Conservation (phyloP, 306 rosid genomes). For the Ochetophila trinervis region DNA sequence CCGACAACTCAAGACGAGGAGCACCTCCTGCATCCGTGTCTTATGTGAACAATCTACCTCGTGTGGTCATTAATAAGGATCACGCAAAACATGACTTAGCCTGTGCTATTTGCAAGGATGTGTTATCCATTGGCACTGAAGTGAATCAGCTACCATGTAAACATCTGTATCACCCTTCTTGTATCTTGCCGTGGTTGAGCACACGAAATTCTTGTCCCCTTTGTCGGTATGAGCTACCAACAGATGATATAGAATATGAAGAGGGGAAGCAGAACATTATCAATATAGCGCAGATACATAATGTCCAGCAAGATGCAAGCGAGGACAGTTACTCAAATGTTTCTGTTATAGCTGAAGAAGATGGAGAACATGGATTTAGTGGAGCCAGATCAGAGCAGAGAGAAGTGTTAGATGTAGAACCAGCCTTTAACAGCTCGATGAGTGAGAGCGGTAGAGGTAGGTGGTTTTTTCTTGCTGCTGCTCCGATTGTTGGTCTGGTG, state of each 20-base stretch:
- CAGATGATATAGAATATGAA: conserved; percentile 86
- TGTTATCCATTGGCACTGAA: conserved; percentile 48
- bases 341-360: conserved; percentile 41
- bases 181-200: conserved; percentile 92
- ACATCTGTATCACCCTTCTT: conserved; percentile 77
- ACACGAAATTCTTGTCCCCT: conserved; percentile 91
- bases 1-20: conserved; percentile 76
- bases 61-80: conserved; percentile 50
- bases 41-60: conserved; percentile 56
- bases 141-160: conserved; percentile 81
- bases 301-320: conserved; percentile 31
- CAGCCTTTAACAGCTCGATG: conserved; percentile 34
- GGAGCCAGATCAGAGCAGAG: conserved; percentile 31
- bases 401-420: conserved; percentile 15
- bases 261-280: conserved; percentile 51
- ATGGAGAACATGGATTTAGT: conserved; percentile 33
- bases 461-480: conserved; percentile 82
- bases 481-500: conserved; percentile 80
- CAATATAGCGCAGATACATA: conserved; percentile 37
- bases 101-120: conserved; percentile 95
- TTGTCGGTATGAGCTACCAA: conserved; percentile 91
- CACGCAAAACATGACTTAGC: conserved; percentile 56
- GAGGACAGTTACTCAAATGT: conserved; percentile 44
- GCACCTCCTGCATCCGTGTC: conserved; percentile 81
- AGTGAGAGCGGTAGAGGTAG: conserved; percentile 55